A percentile compares a stretch with the other conserved stretches of the same genome.
phyloP scores from a whole-genome alignment of 75 land plant genomes.

The Cunninghamia lanceolata region DNA sequence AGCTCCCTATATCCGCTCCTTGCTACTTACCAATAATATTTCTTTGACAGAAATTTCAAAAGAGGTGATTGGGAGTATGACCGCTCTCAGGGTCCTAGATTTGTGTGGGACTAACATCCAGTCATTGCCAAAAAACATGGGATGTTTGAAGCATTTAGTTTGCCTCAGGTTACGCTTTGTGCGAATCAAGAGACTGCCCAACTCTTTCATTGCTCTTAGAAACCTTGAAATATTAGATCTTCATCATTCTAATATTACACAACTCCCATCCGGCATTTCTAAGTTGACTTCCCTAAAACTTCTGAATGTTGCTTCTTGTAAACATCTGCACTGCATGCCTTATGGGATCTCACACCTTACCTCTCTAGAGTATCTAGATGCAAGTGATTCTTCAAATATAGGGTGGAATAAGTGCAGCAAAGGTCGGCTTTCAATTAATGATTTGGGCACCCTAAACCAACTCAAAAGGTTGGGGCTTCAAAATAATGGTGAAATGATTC shows the following conservation, averaged over 20 bases:
- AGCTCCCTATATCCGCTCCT: background rate
- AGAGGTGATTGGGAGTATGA: background rate
- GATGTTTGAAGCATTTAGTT: background rate
- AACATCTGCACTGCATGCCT: background rate
- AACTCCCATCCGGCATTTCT: background rate
- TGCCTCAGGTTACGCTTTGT: background rate
- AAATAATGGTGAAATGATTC: background rate
- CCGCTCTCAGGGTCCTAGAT: background rate
- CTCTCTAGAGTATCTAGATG: background rate
- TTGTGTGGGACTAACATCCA: background rate
- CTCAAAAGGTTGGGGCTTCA: background rate
- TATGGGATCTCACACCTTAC: background rate
- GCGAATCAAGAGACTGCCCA: background rate
- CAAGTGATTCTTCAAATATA: background rate
- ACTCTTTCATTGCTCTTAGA: background rate
- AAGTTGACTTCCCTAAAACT: background rate
- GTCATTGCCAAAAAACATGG: background rate
- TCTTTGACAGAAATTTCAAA: background rate
- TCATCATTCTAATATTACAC: background rate
- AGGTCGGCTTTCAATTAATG: background rate
- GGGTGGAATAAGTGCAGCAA: background rate
- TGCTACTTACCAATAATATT: background rate
- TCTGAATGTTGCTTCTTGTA: background rate
- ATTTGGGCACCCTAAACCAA: background rate
- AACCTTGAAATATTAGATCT: background rate